Conservation (phyloP, 768 basidiomycete species). For the Lactifluus hygrophoroides region DNA sequence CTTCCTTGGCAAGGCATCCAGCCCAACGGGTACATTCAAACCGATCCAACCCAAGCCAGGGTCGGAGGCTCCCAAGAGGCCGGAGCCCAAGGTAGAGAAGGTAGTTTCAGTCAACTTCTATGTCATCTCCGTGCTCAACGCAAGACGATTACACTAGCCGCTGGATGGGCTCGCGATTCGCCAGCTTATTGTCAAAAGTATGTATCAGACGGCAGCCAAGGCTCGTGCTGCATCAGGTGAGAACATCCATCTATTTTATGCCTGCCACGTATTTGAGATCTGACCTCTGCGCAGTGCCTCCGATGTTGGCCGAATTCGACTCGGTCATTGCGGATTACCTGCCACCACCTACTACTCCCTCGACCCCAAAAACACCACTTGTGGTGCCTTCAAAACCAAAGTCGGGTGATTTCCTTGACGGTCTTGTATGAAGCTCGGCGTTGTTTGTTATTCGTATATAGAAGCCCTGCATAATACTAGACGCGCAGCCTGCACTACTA, state of each 20-base stretch:
- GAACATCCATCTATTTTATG: slow-evolving; percentile 7
- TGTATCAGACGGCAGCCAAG: slow-evolving; percentile 47
- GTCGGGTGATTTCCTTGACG: slow-evolving; percentile 17
- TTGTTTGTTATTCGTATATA: neutral
- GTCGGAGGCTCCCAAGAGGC: slow-evolving; percentile 25
- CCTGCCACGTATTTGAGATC: neutral
- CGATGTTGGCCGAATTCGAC: slow-evolving; percentile 51
- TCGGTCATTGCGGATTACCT: slow-evolving; percentile 69
- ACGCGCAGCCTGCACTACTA: neutral
- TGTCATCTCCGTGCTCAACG: neutral
- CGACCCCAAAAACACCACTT: slow-evolving; percentile 13
- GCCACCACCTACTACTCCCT: slow-evolving; percentile 28
- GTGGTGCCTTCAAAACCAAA: slow-evolving; percentile 20
- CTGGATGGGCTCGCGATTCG: slow-evolving; percentile 61
- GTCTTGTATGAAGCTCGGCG: slow-evolving; percentile 10
- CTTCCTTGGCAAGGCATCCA: slow-evolving; percentile 74
- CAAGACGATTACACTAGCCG: slow-evolving; percentile 27
- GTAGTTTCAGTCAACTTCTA: slow-evolving; percentile 1
- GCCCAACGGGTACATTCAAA: slow-evolving; percentile 69
- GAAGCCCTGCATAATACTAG: slow-evolving; percentile 15
- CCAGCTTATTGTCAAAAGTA: slow-evolving; percentile 52
- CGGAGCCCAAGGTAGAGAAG: slow-evolving; percentile 31
- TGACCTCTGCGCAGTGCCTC: slow-evolving; percentile 29
- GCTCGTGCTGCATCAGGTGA: slow-evolving; percentile 38
- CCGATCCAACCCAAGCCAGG: slow-evolving; percentile 25